A percentile compares a stretch with the other conserved stretches of the same genome.
Evolutionary conservation across 2,329 filamentous ascomycete species (phyloP).

Genomic region (Phialophora tarda): DNA sequence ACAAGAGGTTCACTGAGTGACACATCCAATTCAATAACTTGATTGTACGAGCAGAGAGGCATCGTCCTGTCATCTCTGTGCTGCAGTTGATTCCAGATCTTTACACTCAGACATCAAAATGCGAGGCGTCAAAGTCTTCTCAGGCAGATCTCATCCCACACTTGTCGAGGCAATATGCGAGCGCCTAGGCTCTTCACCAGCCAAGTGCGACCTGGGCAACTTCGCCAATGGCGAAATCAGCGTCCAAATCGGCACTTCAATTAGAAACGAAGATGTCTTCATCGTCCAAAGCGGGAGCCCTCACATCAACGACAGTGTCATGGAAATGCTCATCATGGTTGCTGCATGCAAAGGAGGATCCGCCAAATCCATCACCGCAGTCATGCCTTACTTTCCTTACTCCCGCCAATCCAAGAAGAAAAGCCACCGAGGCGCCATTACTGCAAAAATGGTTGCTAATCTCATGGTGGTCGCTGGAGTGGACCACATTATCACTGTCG

Average conservation of each 20-base stretch:
- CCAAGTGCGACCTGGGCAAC: constrained; percentile 66
- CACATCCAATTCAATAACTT: background rate
- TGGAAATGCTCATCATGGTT: constrained; percentile 99
- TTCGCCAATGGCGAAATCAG: constrained; percentile 74
- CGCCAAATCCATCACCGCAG: constrained; percentile 59
- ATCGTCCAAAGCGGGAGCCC: constrained; percentile 96
- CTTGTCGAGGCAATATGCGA: constrained; percentile 71
- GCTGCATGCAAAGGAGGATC: constrained; percentile 98
- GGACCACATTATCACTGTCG: constrained; percentile 96
- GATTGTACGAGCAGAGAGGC: background rate
- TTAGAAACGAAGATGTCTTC: constrained; percentile 98
- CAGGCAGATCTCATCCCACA: constrained; percentile 67
- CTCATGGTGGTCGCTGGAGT: constrained; percentile 91
- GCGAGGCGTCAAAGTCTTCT: constrained; percentile 71
- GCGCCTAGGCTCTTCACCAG: constrained; percentile 65
- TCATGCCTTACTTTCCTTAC: constrained; percentile 74
- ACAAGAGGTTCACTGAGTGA: background rate
- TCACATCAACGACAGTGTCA: constrained; percentile 97
- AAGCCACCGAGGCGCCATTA: constrained; percentile 93
- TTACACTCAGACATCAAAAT: constrained; percentile 49
- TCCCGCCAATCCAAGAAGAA: constrained; percentile 99
- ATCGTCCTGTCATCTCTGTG: background rate
- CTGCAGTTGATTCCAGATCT: background rate
- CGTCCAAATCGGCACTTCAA: constrained; percentile 70
- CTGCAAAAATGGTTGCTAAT: constrained; percentile 95